A percentile compares a stretch with the other conserved stretches of the same genome.
phyloP scores from a whole-genome alignment of 2,329 filamentous ascomycete species.

The Alternaria sp. region DNA sequence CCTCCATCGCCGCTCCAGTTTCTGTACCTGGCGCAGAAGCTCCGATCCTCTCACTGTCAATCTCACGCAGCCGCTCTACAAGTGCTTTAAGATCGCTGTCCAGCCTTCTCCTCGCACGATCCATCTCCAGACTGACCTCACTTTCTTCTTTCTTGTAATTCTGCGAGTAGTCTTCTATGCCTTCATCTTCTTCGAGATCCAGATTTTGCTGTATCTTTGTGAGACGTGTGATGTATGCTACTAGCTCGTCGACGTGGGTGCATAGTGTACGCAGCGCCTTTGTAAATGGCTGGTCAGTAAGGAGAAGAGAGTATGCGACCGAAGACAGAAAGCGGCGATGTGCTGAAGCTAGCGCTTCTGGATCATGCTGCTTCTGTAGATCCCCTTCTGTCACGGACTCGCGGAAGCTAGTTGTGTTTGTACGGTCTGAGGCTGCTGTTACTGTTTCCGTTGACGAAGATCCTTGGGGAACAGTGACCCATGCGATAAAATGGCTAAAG shows the following conservation, averaged over 20 bases:
- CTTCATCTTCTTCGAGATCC: slow-evolving; percentile 83
- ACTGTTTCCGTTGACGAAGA: slow-evolving; percentile 4
- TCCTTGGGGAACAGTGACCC: slow-evolving; percentile 64
- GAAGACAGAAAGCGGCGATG: slow-evolving; percentile 79
- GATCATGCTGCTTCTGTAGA: slow-evolving; percentile 69
- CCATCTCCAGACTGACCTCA: slow-evolving; percentile 71
- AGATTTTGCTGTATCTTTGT: slow-evolving; percentile 79
- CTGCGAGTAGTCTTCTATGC: slow-evolving; percentile 68
- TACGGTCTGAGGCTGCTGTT: slow-evolving; percentile 14
- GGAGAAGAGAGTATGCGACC: slow-evolving; percentile 71
- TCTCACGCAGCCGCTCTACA: slow-evolving; percentile 64
- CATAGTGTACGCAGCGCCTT: slow-evolving; percentile 72
- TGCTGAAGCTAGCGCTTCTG: slow-evolving; percentile 81
- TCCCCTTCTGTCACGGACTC: slow-evolving; percentile 8
- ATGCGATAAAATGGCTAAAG: slow-evolving; percentile 80
- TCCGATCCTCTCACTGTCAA: slow-evolving; percentile 64
- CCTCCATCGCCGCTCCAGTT: slow-evolving; percentile 33
- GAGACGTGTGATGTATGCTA: slow-evolving; percentile 78
- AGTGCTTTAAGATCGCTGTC: slow-evolving; percentile 72
- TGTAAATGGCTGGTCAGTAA: slow-evolving; percentile 71
- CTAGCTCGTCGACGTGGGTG: slow-evolving; percentile 80
- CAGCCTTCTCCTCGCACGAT: slow-evolving; percentile 69
- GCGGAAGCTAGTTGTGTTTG: slow-evolving; percentile 12
- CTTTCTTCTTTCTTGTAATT: slow-evolving; percentile 73
- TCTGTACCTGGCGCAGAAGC: slow-evolving; percentile 27